Conservation (phyloP, 106 monocot genomes). For the Dendrobium nobile region DNA sequence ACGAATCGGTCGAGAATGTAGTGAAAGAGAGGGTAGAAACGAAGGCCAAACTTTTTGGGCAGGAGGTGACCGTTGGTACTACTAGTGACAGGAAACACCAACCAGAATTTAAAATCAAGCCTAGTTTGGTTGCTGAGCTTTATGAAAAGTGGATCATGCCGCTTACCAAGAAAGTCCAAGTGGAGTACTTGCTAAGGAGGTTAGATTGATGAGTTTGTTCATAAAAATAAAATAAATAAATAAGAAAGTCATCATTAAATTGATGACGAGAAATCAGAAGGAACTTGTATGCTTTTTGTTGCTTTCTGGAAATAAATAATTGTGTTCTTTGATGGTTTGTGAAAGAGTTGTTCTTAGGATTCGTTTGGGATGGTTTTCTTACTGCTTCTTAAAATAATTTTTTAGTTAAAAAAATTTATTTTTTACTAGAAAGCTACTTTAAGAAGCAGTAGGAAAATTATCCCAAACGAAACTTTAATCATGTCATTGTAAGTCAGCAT, state of each 20-base stretch:
- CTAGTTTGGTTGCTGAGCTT: conserved; percentile 59
- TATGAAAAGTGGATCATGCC: conserved; percentile 95
- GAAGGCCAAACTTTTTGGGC: conserved; percentile 63
- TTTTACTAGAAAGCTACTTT: too few relatives aligned
- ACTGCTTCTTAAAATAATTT: too few relatives aligned
- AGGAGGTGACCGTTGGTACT: conserved; percentile 40
- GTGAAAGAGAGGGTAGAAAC: conserved; percentile 58
- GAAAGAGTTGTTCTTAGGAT: not conserved
- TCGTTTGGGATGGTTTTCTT: too few relatives aligned
- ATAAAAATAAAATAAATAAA: not conserved
- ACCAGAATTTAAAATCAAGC: conserved; percentile 65
- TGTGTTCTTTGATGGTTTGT: not conserved
- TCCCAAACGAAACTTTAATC: too few relatives aligned
- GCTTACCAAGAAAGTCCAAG: conserved; percentile 84
- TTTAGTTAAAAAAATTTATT: too few relatives aligned
- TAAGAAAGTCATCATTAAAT: not conserved
- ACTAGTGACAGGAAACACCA: conserved; percentile 7
- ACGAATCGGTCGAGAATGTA: conserved; percentile 56
- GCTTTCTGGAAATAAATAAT: not conserved
- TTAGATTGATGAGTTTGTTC: conserved; percentile 40
- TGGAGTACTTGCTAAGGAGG: conserved; percentile 69
- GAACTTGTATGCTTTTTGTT: not conserved
- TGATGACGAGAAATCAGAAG: not conserved
- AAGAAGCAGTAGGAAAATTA: too few relatives aligned
- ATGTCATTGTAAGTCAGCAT: too few relatives aligned